Evolutionary conservation across 129 eudicot species (phyloP), one percentile per base, ranked within the genome.

Genomic region (Logfia minima): DNA sequence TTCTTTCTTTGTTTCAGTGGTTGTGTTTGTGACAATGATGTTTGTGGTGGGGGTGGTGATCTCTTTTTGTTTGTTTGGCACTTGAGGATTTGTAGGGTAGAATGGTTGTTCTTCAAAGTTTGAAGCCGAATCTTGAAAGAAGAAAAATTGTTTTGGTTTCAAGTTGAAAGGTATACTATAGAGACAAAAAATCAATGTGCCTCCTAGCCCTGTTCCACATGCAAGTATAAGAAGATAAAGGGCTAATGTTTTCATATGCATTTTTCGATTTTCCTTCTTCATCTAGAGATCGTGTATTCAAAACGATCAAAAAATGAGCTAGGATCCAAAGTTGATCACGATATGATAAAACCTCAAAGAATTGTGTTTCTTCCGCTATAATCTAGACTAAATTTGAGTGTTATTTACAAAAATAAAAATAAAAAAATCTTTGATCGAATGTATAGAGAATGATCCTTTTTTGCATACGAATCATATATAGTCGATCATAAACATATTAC

Each of bases 161-260:
- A 75, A 85, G 61, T 77, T 79, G 5, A 78, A 34, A 41, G 86
- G 80, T 8, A 45, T 63, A 41, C 79, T 81, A 61, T 69, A 71
- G 63, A 84, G 79, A 52, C 77, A 81, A 67, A 84, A 86, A 37
- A 84, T 86, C 41, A 88, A 52, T n/a, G 91, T 77, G 1, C 80
- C 81, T 31, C 96, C 96, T 37, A 86, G 74, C 67, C 84, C 83
- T 67, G 88, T 72, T n/a, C 96, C 96, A 16, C 84, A 88, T 34
- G 82, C 88, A 76, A 90, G 90, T 74, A 86, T 81, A 18, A 90
- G 37, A 81, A 90, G 81, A 79, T 78, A 83, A 31, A 71, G 63
- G 6, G 88, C 75, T 53, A 88, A 77, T 70, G 66, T 83, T 10
- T 86, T 85, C n/a, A 88, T 74, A 72, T 83, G 75, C 71, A 43